Conservation (phyloP, 305 asterid species). For the Fraxinus dipetala region DNA sequence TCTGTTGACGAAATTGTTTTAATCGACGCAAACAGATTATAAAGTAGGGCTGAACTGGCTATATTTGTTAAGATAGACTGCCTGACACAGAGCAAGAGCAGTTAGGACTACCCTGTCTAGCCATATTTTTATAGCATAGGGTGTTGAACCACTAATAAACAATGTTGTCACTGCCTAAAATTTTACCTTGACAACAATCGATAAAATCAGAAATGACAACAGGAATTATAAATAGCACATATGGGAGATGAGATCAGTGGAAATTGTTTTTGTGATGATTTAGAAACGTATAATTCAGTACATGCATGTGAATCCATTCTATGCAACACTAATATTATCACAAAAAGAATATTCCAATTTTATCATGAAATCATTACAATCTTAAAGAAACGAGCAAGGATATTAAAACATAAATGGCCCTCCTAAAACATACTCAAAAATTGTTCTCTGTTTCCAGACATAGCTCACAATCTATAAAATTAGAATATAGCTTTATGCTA, state of each 20-base stretch:
- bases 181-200: background rate
- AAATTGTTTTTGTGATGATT: background rate
- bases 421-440: background rate
- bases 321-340: background rate
- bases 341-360: background rate
- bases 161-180: background rate
- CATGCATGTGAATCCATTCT: background rate
- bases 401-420: background rate
- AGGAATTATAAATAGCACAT: background rate
- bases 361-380: background rate
- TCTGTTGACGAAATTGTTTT: slow-evolving; percentile 5
- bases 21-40: background rate
- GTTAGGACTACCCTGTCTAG: background rate
- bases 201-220: background rate
- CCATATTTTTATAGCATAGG: background rate
- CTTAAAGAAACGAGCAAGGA: background rate
- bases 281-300: background rate
- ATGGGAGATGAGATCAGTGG: background rate
- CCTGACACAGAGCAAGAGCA: slow-evolving; percentile 1
- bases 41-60: background rate
- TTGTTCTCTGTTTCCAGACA: background rate
- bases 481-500: background rate
- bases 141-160: background rate
- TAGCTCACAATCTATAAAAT: background rate
- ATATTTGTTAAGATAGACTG: background rate